Percentiles rank a stretch among this genome's conserved stretches.
These are phyloP conservation scores for Groenewaldozyma tartarivorans DNA, from an alignment of 805 yeast genomes.

Conservation along the genomic window DNA sequence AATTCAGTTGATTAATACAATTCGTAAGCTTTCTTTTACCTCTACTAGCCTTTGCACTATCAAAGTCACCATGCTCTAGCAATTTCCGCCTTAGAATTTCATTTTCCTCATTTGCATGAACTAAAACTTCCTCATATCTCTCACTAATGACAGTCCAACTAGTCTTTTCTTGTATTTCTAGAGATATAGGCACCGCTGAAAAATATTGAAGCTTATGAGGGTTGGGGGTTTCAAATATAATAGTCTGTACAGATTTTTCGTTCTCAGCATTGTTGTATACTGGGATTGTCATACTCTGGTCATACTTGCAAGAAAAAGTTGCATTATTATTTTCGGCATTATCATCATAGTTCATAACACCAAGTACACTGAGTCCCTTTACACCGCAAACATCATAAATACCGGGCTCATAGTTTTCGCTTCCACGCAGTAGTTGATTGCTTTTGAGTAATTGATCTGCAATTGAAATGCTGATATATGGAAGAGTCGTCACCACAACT, in stretches of 20 bases:
- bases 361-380: conserved; percentile 15
- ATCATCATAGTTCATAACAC: conserved; percentile 13
- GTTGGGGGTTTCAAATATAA: conserved; percentile 64
- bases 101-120: conserved; percentile 13
- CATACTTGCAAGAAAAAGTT: conserved; percentile 2
- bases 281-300: conserved; percentile 10
- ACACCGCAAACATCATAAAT: conserved; percentile 16
- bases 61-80: conserved; percentile 15
- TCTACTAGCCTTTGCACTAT: conserved; percentile 1
- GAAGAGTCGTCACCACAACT: conserved; percentile 20
- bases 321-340: conserved; percentile 1
- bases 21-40: conserved; percentile 9
- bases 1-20: conserved; percentile 28
- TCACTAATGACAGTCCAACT: conserved; percentile 18
- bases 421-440: conserved; percentile 14
- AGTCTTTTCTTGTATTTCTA: conserved; percentile 37
- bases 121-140: conserved; percentile 24
- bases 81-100: conserved; percentile 16
- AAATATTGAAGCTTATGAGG: conserved; percentile 65
- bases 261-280: neutral
- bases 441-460: conserved; percentile 12
- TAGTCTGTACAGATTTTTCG: conserved; percentile 21
- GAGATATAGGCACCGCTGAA: conserved; percentile 61
- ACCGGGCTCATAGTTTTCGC: conserved; percentile 8
- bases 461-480: conserved; percentile 14